Conservation (phyloP, 495 filamentous ascomycete species). For the Usnea hakonensis region DNA sequence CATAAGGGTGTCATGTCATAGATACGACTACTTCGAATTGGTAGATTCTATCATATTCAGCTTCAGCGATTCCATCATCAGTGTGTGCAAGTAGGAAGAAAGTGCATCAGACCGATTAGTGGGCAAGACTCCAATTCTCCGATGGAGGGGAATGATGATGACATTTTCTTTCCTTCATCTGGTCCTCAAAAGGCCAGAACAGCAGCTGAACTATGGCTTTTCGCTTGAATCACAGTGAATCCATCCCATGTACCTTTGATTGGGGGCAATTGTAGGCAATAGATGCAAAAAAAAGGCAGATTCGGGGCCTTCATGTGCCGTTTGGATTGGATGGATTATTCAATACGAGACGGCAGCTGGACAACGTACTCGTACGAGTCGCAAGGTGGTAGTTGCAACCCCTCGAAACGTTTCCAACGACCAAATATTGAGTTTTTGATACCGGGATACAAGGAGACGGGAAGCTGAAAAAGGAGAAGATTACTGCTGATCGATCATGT, state of each 20-base stretch:
- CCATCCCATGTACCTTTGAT: not conserved
- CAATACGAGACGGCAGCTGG: too few relatives aligned
- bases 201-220: conserved; percentile 26
- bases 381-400: too few relatives aligned
- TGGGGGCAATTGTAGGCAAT: not conserved
- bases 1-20: not conserved
- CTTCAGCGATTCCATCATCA: not conserved
- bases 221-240: conserved; percentile 20
- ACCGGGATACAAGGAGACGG: not conserved
- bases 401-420: too few relatives aligned
- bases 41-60: not conserved
- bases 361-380: too few relatives aligned
- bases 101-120: not conserved
- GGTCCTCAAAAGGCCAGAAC: conserved; percentile 2
- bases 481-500: not conserved
- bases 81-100: not conserved
- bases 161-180: conserved; percentile 25
- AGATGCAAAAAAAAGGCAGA: too few relatives aligned
- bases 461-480: not conserved
- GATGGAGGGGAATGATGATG: conserved; percentile 27
- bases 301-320: too few relatives aligned
- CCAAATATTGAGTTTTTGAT: too few relatives aligned
- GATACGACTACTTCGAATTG: not conserved
- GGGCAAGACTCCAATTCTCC: conserved; percentile 1
- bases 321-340: too few relatives aligned